Percentiles rank a stretch among this genome's conserved stretches.
These are phyloP conservation scores for Tricholoma saponaceum DNA, from an alignment of 768 basidiomycete genomes.

Conservation along the genomic window DNA sequence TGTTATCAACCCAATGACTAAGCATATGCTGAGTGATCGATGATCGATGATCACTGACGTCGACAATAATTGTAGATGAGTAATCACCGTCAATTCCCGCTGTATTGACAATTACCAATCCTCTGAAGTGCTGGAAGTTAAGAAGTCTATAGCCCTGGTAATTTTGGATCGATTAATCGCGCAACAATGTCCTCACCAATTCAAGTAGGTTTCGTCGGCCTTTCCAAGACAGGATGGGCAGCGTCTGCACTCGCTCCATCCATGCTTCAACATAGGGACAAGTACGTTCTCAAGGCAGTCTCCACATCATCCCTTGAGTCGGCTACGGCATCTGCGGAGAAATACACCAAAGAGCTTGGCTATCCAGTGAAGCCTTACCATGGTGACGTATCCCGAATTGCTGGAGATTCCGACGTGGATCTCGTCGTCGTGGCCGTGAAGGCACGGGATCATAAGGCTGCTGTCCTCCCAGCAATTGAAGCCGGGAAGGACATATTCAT, in stretches of 20 bases:
- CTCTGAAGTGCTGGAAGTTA: too few species aligned
- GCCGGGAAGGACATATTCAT: slow-evolving; percentile 35
- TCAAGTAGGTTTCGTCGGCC: slow-evolving; percentile 28
- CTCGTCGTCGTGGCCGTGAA: slow-evolving; percentile 32
- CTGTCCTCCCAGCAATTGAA: slow-evolving; percentile 27
- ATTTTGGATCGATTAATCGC: too few species aligned
- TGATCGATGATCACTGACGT: too few species aligned
- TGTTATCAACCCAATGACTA: too few species aligned
- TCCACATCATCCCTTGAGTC: slow-evolving; percentile 29
- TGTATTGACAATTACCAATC: too few species aligned
- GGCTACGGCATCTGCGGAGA: slow-evolving; percentile 25
- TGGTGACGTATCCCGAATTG: slow-evolving; percentile 26
- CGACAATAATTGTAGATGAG: too few species aligned
- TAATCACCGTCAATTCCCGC: too few species aligned
- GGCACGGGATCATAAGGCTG: slow-evolving; percentile 23
- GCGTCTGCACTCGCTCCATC: slow-evolving; percentile 21
- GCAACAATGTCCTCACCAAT: background rate
- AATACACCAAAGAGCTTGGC: slow-evolving; percentile 22
- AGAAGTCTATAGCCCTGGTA: too few species aligned
- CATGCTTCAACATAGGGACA: slow-evolving; percentile 13
- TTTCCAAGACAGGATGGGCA: slow-evolving; percentile 31
- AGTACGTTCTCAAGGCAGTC: slow-evolving; percentile 28
- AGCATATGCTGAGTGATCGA: too few species aligned
- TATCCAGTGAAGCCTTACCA: slow-evolving; percentile 29
- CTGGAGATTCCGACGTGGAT: slow-evolving; percentile 32